Percentiles rank a stretch among this genome's conserved stretches.
Conservation (phyloP, 148 eudicot genomes). For the Rhododendron ovatum region DNA sequence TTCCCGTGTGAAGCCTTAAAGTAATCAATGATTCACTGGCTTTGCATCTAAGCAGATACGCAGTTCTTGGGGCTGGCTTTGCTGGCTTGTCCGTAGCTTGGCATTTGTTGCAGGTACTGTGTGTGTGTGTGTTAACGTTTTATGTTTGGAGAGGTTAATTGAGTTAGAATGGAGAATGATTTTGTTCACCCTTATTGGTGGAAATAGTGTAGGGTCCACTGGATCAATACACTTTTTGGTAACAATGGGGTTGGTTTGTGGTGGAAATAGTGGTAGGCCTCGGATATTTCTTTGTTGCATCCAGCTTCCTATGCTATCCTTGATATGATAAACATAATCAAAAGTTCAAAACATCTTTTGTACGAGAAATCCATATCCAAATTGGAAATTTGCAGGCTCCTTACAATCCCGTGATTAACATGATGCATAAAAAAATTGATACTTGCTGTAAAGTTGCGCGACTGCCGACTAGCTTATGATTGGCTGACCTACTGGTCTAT, state of each 20-base stretch:
- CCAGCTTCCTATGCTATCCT: too few relatives aligned
- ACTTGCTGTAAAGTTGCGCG: background rate
- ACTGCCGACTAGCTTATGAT: background rate
- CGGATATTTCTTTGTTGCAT: too few relatives aligned
- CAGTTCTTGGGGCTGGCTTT: constrained; percentile 97
- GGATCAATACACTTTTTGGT: too few relatives aligned
- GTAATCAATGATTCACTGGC: background rate
- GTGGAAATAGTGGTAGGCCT: too few relatives aligned
- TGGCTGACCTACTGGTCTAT: background rate
- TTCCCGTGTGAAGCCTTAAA: background rate
- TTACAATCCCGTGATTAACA: background rate
- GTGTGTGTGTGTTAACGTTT: background rate
- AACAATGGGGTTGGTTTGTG: too few relatives aligned
- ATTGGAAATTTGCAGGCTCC: background rate
- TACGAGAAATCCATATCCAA: too few relatives aligned
- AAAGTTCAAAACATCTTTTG: too few relatives aligned
- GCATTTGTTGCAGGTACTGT: constrained; percentile 67
- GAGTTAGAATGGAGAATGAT: background rate
- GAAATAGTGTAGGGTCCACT: too few relatives aligned
- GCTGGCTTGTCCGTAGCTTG: constrained; percentile 93
- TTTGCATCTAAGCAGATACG: constrained; percentile 41
- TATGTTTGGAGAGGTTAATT: background rate
- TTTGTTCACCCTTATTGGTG: background rate
- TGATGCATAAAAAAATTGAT: background rate
- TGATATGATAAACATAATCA: too few relatives aligned